Evolutionary conservation across 208 protist species (phyloP).

Genomic region (Acanthamoeba healyi): DNA sequence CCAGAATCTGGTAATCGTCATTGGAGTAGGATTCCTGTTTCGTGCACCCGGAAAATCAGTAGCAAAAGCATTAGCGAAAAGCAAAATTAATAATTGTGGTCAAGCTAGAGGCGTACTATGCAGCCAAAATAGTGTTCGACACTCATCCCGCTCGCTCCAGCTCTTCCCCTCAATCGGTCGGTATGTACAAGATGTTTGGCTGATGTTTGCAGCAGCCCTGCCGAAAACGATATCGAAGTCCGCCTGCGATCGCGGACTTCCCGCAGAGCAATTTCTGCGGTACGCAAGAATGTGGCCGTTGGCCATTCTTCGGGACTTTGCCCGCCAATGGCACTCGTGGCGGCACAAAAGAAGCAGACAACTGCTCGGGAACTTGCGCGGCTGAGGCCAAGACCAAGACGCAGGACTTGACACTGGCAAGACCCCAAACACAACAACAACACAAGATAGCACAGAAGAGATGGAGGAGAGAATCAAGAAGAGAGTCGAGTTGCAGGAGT

Average conservation of each 20-base stretch:
- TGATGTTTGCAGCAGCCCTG: too few relatives aligned
- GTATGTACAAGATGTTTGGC: too few relatives aligned
- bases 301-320: too few relatives aligned
- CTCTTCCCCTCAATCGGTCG: too few relatives aligned
- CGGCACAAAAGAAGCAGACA: too few relatives aligned
- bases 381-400: too few relatives aligned
- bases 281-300: too few relatives aligned
- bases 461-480: slow-evolving; percentile 3
- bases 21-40: neutral
- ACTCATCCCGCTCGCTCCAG: neutral
- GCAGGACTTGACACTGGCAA: too few relatives aligned
- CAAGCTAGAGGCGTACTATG: neutral
- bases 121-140: slow-evolving; percentile 15
- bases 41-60: neutral
- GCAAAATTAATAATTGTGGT: neutral
- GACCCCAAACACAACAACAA: neutral
- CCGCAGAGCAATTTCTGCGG: neutral
- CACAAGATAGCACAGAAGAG: too few relatives aligned
- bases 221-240: too few relatives aligned
- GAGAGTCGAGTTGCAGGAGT: neutral
- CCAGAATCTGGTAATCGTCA: neutral
- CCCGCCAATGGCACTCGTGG: neutral
- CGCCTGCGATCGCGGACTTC: too few relatives aligned
- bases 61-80: neutral
- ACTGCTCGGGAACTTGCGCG: too few relatives aligned